A percentile compares a stretch with the other conserved stretches of the same genome.
Evolutionary conservation across 2,329 filamentous ascomycete genomes (phyloP).

Genomic region (Endoconidiophora polonica): DNA sequence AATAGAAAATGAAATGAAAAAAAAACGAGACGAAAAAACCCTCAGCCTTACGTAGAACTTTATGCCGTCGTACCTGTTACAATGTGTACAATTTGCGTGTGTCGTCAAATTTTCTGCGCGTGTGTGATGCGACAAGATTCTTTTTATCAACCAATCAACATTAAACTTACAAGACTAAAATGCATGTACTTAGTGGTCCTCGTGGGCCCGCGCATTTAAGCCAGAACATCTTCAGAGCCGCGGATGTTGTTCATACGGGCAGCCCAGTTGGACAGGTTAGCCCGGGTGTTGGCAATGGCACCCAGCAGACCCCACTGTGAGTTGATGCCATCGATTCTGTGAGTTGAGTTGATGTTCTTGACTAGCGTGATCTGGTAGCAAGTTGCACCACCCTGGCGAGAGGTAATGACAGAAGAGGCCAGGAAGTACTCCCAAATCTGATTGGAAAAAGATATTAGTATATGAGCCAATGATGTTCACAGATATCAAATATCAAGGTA

Average conservation of each 20-base stretch:
- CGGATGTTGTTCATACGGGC: constrained; percentile 12
- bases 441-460: constrained; percentile 23
- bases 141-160: not conserved
- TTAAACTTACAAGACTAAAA: not conserved
- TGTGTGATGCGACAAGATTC: no score
- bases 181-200: not conserved
- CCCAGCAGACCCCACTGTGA: constrained; percentile 53
- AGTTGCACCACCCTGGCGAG: constrained; percentile 67
- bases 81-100: no score
- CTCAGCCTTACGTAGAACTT: not conserved
- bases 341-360: constrained; percentile 80
- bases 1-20: not conserved
- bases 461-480: not conserved
- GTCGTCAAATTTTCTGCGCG: no score
- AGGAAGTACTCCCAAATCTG: constrained; percentile 81
- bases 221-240: constrained; percentile 7
- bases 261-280: constrained; percentile 20
- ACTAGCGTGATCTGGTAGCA: constrained; percentile 77
- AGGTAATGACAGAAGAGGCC: constrained; percentile 67
- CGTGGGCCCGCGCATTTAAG: not conserved
- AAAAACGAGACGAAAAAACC: constrained; percentile 1
- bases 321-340: constrained; percentile 59
- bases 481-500: not conserved
- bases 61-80: no score
- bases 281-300: constrained; percentile 28